A percentile compares a stretch with the other conserved stretches of the same genome.
phyloP scores from a whole-genome alignment of 2,329 filamentous ascomycete genomes.

The Clonostachys solani region DNA sequence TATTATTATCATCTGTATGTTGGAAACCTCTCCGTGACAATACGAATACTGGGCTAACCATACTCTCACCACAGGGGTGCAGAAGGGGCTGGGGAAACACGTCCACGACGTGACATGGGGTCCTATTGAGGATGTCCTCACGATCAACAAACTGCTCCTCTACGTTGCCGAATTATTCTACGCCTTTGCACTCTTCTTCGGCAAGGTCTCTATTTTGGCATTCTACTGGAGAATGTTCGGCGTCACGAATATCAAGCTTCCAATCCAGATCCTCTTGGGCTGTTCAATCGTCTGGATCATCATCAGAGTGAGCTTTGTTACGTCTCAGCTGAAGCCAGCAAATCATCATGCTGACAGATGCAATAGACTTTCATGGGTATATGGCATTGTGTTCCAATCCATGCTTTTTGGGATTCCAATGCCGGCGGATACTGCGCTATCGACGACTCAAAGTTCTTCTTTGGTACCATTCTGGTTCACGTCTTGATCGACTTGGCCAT shows the following conservation, averaged over 20 bases:
- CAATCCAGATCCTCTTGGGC: conserved; percentile 15
- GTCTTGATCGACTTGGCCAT: conserved; percentile 16
- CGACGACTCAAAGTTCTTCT: conserved; percentile 16
- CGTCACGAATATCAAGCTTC: conserved; percentile 8
- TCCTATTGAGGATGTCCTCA: neutral
- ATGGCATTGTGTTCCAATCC: conserved; percentile 20
- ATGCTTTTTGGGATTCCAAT: conserved; percentile 19
- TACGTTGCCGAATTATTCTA: conserved; percentile 18
- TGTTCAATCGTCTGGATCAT: conserved; percentile 17
- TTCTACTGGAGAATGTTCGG: conserved; percentile 25
- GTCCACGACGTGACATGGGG: neutral
- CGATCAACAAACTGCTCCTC: conserved; percentile 12
- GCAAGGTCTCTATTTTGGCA: conserved; percentile 17
- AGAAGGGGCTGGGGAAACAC: conserved; percentile 3
- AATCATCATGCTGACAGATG: no score
- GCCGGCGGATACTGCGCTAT: conserved; percentile 14
- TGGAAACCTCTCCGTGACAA: no score
- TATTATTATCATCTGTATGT: no score
- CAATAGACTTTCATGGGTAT: conserved; percentile 13
- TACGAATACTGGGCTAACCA: no score
- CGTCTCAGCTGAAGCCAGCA: no score
- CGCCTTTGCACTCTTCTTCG: conserved; percentile 15
- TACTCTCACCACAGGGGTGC: no score
- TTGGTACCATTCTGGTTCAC: conserved; percentile 15
- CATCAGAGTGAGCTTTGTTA: conserved; percentile 5